Evolutionary conservation across 306 rosid genomes (phyloP).

Genomic region (Carpinus fangiana): DNA sequence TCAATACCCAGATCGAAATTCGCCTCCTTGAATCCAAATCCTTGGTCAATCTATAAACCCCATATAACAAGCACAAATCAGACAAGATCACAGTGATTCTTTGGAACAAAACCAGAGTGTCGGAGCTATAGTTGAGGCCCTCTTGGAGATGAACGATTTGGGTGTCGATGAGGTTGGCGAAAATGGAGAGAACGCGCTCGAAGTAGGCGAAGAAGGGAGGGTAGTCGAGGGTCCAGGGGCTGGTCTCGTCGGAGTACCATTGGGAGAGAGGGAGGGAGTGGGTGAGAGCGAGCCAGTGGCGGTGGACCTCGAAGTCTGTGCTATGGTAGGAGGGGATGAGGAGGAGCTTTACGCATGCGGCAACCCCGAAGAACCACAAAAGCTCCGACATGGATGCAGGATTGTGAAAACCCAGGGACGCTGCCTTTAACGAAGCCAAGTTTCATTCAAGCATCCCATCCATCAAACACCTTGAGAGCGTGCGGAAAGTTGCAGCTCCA

Average conservation of each 20-base stretch:
- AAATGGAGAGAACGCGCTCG: constrained; percentile 62
- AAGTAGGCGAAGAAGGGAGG: constrained; percentile 86
- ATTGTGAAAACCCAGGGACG: neutral
- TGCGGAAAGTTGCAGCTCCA: no score
- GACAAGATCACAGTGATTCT: constrained; percentile 64
- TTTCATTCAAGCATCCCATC: neutral
- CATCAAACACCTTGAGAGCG: neutral
- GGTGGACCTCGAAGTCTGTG: constrained; percentile 91
- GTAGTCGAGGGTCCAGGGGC: constrained; percentile 92
- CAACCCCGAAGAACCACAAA: constrained; percentile 61
- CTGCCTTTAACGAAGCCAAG: neutral
- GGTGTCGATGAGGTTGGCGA: constrained; percentile 65
- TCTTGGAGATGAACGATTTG: constrained; percentile 64
- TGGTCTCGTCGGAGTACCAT: constrained; percentile 84
- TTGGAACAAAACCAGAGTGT: constrained; percentile 61
- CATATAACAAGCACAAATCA: constrained; percentile 72
- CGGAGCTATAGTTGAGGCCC: constrained; percentile 62
- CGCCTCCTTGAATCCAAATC: constrained; percentile 53
- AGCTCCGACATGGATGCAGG: neutral
- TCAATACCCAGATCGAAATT: constrained; percentile 60
- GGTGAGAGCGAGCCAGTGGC: constrained; percentile 81
- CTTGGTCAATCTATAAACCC: constrained; percentile 54
- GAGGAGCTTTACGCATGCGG: constrained; percentile 69
- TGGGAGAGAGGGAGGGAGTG: constrained; percentile 83
- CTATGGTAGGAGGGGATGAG: constrained; percentile 78